Evolutionary conservation across 1,284 basidiomycete species (phyloP).

Genomic region (Abortiporus biennis): DNA sequence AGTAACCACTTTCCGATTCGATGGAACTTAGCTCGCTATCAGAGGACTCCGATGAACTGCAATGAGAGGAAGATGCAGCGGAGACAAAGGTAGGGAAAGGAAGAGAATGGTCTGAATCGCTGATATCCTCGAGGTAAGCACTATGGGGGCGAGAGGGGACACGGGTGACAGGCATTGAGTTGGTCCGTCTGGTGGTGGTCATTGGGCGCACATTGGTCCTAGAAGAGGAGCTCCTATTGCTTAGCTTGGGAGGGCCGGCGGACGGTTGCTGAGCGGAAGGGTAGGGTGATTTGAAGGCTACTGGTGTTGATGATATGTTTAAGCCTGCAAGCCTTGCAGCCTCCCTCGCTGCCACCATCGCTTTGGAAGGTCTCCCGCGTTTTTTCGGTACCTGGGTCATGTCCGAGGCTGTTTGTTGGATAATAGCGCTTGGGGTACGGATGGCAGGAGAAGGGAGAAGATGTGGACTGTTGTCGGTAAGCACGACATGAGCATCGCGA

Average conservation of each 20-base stretch:
- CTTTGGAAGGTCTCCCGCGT: conserved; percentile 50
- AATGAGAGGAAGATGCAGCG: conserved; percentile 22
- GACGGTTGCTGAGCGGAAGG: not conserved
- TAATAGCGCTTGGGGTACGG: not conserved
- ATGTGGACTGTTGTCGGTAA: conserved; percentile 8
- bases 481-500: conserved; percentile 14
- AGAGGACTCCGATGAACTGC: conserved; percentile 22
- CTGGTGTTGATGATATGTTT: not conserved
- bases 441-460: conserved; percentile 1
- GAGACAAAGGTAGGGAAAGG: conserved; percentile 25
- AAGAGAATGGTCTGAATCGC: conserved; percentile 16
- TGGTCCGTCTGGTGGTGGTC: not conserved
- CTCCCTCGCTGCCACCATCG: conserved; percentile 15
- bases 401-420: not conserved
- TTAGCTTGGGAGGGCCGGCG: not conserved
- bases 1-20: conserved; percentile 42
- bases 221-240: not conserved
- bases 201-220: not conserved
- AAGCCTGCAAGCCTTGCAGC: conserved; percentile 9
- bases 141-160: no score
- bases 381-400: conserved; percentile 42
- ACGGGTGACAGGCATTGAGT: not conserved
- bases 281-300: not conserved
- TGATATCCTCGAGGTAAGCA: conserved; percentile 14
- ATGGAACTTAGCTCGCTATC: conserved; percentile 14